These are phyloP conservation scores for Sordaria brevicollis DNA, from an alignment of 495 filamentous ascomycete species.

Conservation along the genomic window DNA sequence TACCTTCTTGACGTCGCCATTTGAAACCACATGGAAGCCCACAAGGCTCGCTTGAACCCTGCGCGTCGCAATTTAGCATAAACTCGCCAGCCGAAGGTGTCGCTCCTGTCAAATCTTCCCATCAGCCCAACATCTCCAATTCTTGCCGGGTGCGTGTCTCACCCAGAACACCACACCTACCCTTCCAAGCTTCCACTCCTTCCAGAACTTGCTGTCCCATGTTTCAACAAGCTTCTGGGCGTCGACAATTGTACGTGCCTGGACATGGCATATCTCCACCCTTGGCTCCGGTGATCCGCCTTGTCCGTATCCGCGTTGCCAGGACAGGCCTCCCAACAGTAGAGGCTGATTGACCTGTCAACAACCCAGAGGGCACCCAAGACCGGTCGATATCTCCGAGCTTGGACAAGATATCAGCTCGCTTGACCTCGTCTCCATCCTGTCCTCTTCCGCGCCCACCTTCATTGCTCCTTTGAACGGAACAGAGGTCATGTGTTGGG, in stretches of 20 bases:
- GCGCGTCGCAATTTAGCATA: slow-evolving; percentile 23
- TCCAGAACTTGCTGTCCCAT: neutral
- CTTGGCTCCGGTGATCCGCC: neutral
- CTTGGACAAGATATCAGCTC: neutral
- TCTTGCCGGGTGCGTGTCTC: neutral
- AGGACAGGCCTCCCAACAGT: neutral
- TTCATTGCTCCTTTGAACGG: neutral
- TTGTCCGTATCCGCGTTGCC: neutral
- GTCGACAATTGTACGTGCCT: neutral
- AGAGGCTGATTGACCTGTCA: neutral
- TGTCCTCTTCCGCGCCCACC: neutral
- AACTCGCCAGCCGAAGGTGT: slow-evolving; percentile 17
- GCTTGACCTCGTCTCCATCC: neutral
- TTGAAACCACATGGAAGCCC: neutral
- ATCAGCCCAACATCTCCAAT: neutral
- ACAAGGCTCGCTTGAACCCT: slow-evolving; percentile 11
- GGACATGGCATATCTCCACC: neutral
- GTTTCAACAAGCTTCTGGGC: neutral
- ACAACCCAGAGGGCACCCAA: neutral
- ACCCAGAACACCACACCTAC: neutral
- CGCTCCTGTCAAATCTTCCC: slow-evolving; percentile 14
- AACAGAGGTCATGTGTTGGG: neutral
- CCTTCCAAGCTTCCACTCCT: neutral
- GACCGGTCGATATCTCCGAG: neutral
- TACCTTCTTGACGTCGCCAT: neutral